A percentile compares a stretch with the other conserved stretches of the same genome.
These are phyloP conservation scores for Amoebophrya sp. DNA, from an alignment of 169 alveolate species.

Conservation along the genomic window DNA sequence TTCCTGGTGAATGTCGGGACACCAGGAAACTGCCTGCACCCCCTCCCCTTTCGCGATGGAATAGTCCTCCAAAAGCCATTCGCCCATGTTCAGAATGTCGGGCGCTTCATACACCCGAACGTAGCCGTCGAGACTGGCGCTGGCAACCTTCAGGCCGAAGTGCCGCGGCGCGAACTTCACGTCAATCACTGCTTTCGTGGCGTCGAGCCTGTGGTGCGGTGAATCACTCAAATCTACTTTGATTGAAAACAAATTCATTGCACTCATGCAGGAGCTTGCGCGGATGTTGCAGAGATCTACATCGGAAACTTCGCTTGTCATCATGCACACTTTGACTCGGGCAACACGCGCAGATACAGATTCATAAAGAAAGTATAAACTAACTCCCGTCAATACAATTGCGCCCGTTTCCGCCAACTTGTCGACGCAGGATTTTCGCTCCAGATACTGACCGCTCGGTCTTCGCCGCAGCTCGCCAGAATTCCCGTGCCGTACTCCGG, in stretches of 20 bases:
- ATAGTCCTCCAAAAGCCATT: not conserved
- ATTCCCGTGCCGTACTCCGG: not conserved
- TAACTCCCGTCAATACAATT: too few relatives aligned
- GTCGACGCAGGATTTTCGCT: not conserved
- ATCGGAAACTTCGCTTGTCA: too few relatives aligned
- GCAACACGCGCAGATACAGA: too few relatives aligned
- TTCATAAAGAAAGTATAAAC: too few relatives aligned
- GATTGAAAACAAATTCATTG: too few relatives aligned
- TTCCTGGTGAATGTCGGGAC: not conserved
- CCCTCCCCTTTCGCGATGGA: not conserved
- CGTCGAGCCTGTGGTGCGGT: not conserved
- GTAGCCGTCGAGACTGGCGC: not conserved
- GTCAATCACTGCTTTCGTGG: conserved; percentile 4
- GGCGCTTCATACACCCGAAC: not conserved
- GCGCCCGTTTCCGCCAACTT: too few relatives aligned
- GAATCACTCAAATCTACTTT: too few relatives aligned
- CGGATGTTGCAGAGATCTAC: too few relatives aligned
- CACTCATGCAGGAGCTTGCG: too few relatives aligned
- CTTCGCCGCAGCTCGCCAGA: not conserved
- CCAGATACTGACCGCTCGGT: not conserved
- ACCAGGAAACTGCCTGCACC: not conserved
- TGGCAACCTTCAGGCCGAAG: not conserved
- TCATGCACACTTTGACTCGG: too few relatives aligned
- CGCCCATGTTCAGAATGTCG: not conserved
- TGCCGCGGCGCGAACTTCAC: not conserved